Evolutionary conservation across 352 stramenopile genomes (phyloP).

Genomic region (Vaucheria bursata): DNA sequence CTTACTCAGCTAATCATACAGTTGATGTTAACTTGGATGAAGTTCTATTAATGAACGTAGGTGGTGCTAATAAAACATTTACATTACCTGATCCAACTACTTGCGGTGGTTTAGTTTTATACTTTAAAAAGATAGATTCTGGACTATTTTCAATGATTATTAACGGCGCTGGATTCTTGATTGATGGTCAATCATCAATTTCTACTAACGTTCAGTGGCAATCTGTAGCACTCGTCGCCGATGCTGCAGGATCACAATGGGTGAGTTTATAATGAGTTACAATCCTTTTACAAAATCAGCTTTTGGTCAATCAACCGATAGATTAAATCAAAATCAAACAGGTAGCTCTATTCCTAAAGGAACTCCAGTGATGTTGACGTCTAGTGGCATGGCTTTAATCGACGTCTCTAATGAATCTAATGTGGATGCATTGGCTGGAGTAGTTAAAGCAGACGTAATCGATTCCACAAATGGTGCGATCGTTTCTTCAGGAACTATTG

Average conservation of each 20-base stretch:
- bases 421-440: neutral
- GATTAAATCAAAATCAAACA: no score
- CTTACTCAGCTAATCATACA: neutral
- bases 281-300: neutral
- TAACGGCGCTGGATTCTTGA: neutral
- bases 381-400: neutral
- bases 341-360: neutral
- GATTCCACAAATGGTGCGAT: neutral
- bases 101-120: neutral
- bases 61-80: neutral
- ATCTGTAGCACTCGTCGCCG: neutral
- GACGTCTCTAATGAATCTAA: neutral
- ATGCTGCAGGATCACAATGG: neutral
- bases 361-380: neutral
- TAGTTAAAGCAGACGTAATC: neutral
- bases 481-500: neutral
- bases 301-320: neutral
- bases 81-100: neutral
- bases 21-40: neutral
- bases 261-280: neutral
- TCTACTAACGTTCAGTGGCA: neutral
- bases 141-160: neutral
- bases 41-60: neutral
- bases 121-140: slow-evolving; percentile 1
- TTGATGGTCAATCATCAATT: neutral